phyloP scores from a whole-genome alignment of 116 monocot species.

The Posidonia oceanica region DNA sequence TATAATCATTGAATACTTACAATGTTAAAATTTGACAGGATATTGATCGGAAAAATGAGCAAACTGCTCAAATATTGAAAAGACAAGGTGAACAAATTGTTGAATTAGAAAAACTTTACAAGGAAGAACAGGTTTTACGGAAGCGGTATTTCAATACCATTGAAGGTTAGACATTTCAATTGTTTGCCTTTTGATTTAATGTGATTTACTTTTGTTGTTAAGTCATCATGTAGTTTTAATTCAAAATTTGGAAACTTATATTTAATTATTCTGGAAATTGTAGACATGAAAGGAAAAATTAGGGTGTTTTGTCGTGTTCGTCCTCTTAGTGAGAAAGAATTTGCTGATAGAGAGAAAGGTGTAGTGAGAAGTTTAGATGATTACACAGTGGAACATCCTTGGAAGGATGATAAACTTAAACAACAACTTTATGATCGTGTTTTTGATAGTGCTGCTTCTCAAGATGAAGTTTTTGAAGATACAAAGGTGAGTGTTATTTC shows the following conservation, averaged over 20 bases:
- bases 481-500: conserved; percentile 50
- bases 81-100: conserved; percentile 77
- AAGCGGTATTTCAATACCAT: conserved; percentile 95
- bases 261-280: conserved; percentile 4
- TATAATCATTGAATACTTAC: neutral
- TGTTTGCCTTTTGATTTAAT: neutral
- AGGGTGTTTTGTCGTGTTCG: conserved; percentile 89
- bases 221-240: neutral
- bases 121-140: conserved; percentile 83
- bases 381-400: conserved; percentile 87
- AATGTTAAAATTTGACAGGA: conserved; percentile 39
- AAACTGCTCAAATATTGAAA: conserved; percentile 90
- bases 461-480: conserved; percentile 95
- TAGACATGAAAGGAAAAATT: conserved; percentile 99
- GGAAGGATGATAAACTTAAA: conserved; percentile 89
- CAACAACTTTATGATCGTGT: conserved; percentile 93
- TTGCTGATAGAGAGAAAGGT: conserved; percentile 38
- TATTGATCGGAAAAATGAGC: conserved; percentile 90
- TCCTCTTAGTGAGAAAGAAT: conserved; percentile 78
- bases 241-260: neutral
- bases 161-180: conserved; percentile 46
- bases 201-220: neutral
- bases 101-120: conserved; percentile 79
- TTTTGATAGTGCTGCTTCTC: conserved; percentile 64
- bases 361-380: conserved; percentile 56